phyloP scores from a whole-genome alignment of 805 yeast genomes.

The Peterozyma xylosa region DNA sequence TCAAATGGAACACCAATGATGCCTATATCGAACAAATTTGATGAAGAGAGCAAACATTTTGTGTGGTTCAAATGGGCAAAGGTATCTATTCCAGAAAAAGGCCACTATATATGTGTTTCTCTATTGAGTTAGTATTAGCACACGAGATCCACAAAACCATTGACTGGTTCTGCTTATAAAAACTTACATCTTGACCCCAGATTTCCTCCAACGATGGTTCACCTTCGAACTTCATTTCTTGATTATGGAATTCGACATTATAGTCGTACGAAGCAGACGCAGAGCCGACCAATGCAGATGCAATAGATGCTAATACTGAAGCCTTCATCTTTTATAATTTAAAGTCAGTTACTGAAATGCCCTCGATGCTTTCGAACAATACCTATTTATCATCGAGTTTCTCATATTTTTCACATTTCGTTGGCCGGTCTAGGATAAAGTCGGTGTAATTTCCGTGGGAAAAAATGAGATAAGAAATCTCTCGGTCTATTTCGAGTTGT shows the following conservation, averaged over 20 bases:
- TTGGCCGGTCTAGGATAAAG: no score
- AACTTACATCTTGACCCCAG: slow-evolving; percentile 48
- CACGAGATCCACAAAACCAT: no score
- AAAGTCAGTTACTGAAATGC: no score
- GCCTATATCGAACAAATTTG: slow-evolving; percentile 54
- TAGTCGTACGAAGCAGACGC: slow-evolving; percentile 3
- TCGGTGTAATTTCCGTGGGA: no score
- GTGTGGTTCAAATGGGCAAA: slow-evolving; percentile 68
- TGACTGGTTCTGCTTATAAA: no score
- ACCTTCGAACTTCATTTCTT: background rate
- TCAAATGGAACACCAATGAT: slow-evolving; percentile 79
- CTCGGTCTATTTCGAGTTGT: no score
- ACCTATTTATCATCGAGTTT: no score
- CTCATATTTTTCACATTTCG: no score
- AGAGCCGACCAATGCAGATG: slow-evolving; percentile 1
- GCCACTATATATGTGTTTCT: slow-evolving; percentile 36
- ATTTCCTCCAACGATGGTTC: slow-evolving; percentile 41
- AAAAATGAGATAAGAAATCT: no score
- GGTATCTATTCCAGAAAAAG: slow-evolving; percentile 57
- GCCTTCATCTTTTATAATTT: slow-evolving; percentile 3
- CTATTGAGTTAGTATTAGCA: no score
- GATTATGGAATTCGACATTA: slow-evolving; percentile 4
- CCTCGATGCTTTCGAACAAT: no score
- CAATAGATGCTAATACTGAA: slow-evolving; percentile 4
- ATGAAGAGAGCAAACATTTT: slow-evolving; percentile 46